Percentiles rank a stretch among this genome's conserved stretches.
phyloP scores from a whole-genome alignment of 164 flowering plant species.

The Tetrastigma voinierianum region DNA sequence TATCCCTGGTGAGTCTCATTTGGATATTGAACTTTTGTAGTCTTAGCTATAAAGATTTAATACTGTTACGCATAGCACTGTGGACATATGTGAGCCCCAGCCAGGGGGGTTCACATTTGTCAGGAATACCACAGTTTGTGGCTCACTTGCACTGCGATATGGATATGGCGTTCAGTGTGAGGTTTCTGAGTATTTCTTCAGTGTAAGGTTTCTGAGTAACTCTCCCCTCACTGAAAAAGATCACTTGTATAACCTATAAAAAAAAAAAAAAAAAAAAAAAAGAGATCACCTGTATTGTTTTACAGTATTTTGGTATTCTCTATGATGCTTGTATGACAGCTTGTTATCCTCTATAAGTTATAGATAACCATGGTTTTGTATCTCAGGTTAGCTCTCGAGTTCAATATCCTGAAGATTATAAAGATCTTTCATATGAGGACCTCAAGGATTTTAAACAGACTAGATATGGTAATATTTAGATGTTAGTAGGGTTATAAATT shows the following conservation, averaged over 20 bases:
- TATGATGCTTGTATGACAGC: neutral
- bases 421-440: constrained; percentile 83
- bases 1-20: constrained; percentile 73
- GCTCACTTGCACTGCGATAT: neutral
- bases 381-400: constrained; percentile 86
- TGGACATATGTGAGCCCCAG: too few relatives aligned
- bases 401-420: constrained; percentile 82
- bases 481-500: neutral
- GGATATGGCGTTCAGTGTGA: neutral
- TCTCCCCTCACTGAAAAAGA: neutral
- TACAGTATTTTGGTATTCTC: neutral
- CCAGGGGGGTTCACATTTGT: neutral
- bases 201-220: too few relatives aligned
- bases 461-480: constrained; percentile 70
- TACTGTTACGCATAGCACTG: too few relatives aligned
- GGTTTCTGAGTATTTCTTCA: too few relatives aligned
- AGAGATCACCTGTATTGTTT: neutral
- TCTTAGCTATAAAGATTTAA: too few relatives aligned
- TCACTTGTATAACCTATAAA: too few relatives aligned
- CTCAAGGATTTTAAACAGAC: constrained; percentile 91
- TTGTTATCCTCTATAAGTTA: too few relatives aligned
- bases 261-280: too few relatives aligned
- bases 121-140: neutral
- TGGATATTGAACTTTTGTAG: neutral
- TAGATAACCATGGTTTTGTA: neutral